Conservation (phyloP, 495 filamentous ascomycete genomes). For the Penicillium malachiteum region DNA sequence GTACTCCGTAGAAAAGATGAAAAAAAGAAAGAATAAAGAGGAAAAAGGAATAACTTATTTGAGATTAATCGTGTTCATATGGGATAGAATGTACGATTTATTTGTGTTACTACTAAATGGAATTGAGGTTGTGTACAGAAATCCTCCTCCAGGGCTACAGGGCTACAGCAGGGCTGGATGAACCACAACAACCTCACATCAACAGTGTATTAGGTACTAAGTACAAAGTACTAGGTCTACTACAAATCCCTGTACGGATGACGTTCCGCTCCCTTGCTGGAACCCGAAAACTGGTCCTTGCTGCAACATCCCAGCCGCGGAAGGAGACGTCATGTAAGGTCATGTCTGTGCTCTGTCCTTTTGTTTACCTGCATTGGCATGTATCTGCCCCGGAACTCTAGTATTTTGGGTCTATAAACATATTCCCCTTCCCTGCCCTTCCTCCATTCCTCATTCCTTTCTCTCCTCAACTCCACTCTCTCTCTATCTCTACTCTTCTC, state of each 20-base stretch:
- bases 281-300: conserved; percentile 38
- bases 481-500: conserved; percentile 10
- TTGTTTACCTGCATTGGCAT: conserved; percentile 52
- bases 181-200: too few species aligned
- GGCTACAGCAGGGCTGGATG: too few species aligned
- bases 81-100: background rate
- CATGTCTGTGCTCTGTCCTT: conserved; percentile 39
- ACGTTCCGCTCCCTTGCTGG: conserved; percentile 38
- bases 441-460: conserved; percentile 19
- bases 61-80: too few species aligned
- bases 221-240: too few species aligned
- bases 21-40: background rate
- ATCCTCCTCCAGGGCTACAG: too few species aligned
- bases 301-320: conserved; percentile 36
- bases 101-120: too few species aligned
- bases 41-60: background rate
- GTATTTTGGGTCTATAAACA: conserved; percentile 44
- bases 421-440: conserved; percentile 35
- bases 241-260: conserved; percentile 10
- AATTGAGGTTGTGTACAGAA: too few species aligned
- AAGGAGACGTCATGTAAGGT: conserved; percentile 48
- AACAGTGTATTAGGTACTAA: too few species aligned
- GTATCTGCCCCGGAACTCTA: conserved; percentile 29
- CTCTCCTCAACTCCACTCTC: conserved; percentile 9
- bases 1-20: background rate